A percentile compares a stretch with the other conserved stretches of the same genome.
These are phyloP conservation scores for Nitzschia sp. DNA, from an alignment of 108 stramenopile species.

Conservation along the genomic window DNA sequence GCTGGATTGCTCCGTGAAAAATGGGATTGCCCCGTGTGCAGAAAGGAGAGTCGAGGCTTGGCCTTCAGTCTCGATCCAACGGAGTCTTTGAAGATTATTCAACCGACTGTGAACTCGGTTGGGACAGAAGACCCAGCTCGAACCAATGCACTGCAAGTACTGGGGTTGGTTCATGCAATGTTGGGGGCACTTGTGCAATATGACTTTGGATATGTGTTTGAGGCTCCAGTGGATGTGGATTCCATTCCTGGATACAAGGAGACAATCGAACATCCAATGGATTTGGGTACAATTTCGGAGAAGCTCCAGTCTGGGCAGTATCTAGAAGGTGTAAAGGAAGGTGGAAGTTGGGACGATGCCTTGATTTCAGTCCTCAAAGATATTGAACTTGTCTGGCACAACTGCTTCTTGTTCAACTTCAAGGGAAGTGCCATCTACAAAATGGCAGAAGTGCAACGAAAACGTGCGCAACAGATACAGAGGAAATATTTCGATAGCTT, in stretches of 20 bases:
- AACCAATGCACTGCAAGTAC: constrained; percentile 13
- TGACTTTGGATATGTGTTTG: constrained; percentile 72
- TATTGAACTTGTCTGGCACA: constrained; percentile 75
- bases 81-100: constrained; percentile 11
- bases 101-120: constrained; percentile 1
- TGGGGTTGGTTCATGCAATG: constrained; percentile 52
- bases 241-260: constrained; percentile 48
- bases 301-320: constrained; percentile 56
- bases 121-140: too few species aligned
- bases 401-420: constrained; percentile 71
- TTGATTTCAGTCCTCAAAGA: constrained; percentile 54
- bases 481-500: constrained; percentile 38
- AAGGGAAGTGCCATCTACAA: constrained; percentile 61
- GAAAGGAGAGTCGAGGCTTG: constrained; percentile 37
- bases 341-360: constrained; percentile 33
- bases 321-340: constrained; percentile 18
- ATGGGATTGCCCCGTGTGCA: constrained; percentile 54
- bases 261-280: constrained; percentile 69
- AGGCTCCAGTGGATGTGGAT: constrained; percentile 54
- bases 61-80: constrained; percentile 31
- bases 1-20: constrained; percentile 3
- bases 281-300: constrained; percentile 61
- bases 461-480: constrained; percentile 43
- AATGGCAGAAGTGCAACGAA: constrained; percentile 62
- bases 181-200: constrained; percentile 49